A percentile compares a stretch with the other conserved stretches of the same genome.
Evolutionary conservation across 331 rosid genomes (phyloP).

Genomic region (Quercus lobata): DNA sequence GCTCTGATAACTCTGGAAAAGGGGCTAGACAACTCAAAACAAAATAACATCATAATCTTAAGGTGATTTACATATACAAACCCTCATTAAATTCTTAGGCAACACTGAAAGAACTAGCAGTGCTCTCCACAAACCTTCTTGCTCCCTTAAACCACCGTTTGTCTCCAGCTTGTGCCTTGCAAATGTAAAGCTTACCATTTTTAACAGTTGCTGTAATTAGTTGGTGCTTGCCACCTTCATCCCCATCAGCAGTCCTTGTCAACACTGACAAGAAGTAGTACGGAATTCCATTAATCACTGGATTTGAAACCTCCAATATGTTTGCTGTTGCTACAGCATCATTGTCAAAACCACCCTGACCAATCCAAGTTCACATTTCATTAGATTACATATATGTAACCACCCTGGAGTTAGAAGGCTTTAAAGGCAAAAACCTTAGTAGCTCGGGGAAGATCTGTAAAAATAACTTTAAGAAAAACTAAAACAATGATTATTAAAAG

Average conservation of each 20-base stretch:
- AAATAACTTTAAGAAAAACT: not conserved
- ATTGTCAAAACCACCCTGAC: slow-evolving; percentile 85
- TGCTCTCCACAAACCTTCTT: slow-evolving; percentile 72
- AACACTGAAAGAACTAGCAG: slow-evolving; percentile 84
- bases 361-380: slow-evolving; percentile 8
- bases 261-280: slow-evolving; percentile 72
- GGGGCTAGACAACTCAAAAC: slow-evolving; percentile 22
- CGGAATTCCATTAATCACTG: slow-evolving; percentile 42
- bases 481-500: not conserved
- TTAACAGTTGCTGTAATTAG: slow-evolving; percentile 76
- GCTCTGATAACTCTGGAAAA: slow-evolving; percentile 9
- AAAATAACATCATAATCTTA: slow-evolving; percentile 26
- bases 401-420: not conserved
- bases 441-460: not conserved
- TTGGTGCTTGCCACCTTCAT: slow-evolving; percentile 98
- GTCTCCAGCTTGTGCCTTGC: slow-evolving; percentile 99
- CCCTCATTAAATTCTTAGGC: slow-evolving; percentile 43
- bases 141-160: slow-evolving; percentile 99
- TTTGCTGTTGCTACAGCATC: slow-evolving; percentile 85
- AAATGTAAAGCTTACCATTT: slow-evolving; percentile 79
- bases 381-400: slow-evolving; percentile 1
- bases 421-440: no score
- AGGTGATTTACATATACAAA: slow-evolving; percentile 50
- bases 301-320: slow-evolving; percentile 48
- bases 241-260: slow-evolving; percentile 99